A percentile compares a stretch with the other conserved stretches of the same genome.
Conservation (phyloP, 83 land plant genomes). For the Picea abies region DNA sequence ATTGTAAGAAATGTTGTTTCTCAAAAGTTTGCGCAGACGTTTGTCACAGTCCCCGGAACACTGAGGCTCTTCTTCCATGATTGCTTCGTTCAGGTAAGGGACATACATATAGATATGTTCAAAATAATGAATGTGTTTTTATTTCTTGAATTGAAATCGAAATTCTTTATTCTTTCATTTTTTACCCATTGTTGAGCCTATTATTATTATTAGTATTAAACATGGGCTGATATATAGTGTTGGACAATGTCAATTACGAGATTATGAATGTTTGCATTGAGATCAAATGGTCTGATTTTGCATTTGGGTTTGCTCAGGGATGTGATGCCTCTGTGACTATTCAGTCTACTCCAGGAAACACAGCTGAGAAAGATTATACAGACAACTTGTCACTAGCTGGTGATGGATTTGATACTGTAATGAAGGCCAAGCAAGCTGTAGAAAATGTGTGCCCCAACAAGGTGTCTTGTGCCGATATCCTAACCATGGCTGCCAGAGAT, state of each 20-base stretch:
- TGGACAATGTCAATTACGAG: not conserved
- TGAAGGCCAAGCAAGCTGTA: conserved; percentile 47
- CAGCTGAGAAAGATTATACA: conserved; percentile 50
- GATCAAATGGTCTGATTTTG: not conserved
- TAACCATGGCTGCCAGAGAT: conserved; percentile 44
- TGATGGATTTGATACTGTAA: conserved; percentile 43
- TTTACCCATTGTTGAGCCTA: not conserved
- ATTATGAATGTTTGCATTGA: not conserved
- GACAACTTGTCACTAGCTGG: conserved; percentile 50
- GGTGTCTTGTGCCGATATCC: conserved; percentile 53
- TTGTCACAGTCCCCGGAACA: conserved; percentile 29
- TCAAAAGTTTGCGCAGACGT: conserved; percentile 21
- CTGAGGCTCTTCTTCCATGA: conserved; percentile 65
- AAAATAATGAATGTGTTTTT: too few species aligned
- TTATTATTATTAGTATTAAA: not conserved
- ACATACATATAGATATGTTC: not conserved
- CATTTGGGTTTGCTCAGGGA: conserved; percentile 32
- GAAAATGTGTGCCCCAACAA: conserved; percentile 36
- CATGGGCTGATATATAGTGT: not conserved
- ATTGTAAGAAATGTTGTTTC: conserved; percentile 34
- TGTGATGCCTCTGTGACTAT: conserved; percentile 51
- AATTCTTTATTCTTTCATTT: not conserved
- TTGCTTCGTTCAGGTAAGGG: conserved; percentile 45
- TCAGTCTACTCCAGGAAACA: conserved; percentile 27
- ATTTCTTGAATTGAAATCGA: too few species aligned